These are phyloP conservation scores for Phytophthora fragariaefolia DNA, from an alignment of 352 stramenopile species.

Conservation along the genomic window DNA sequence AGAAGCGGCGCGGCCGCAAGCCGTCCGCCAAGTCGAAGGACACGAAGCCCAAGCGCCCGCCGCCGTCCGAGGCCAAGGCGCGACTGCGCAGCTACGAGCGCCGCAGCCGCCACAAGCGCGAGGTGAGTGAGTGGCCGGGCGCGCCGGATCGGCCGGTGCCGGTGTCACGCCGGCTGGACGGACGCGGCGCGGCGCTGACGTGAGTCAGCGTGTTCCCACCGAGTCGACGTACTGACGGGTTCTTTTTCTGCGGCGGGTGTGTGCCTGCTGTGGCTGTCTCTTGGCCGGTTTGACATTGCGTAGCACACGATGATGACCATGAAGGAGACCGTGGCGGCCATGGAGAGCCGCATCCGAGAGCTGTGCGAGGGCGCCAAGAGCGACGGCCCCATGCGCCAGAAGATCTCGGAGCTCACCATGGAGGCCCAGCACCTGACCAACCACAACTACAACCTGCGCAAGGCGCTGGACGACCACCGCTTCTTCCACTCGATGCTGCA, in stretches of 20 bases:
- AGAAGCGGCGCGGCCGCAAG: constrained; percentile 55
- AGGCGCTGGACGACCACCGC: constrained; percentile 54
- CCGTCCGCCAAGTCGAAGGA: constrained; percentile 42
- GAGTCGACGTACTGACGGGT: constrained; percentile 5
- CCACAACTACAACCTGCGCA: constrained; percentile 59
- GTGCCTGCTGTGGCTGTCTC: constrained; percentile 4
- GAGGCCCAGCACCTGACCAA: constrained; percentile 54
- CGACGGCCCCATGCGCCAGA: constrained; percentile 27
- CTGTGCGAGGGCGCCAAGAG: constrained; percentile 37
- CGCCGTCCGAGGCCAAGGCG: constrained; percentile 51
- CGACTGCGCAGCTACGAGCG: constrained; percentile 60
- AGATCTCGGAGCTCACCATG: constrained; percentile 46
- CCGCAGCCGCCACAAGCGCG: constrained; percentile 57
- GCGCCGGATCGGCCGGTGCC: background rate
- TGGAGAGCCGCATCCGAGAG: constrained; percentile 44
- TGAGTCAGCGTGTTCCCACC: constrained; percentile 17
- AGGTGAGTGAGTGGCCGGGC: constrained; percentile 30
- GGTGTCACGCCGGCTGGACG: constrained; percentile 1
- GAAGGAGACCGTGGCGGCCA: constrained; percentile 49
- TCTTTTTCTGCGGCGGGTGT: constrained; percentile 18
- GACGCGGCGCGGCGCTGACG: too few species aligned
- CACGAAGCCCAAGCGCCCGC: constrained; percentile 46
- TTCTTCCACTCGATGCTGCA: constrained; percentile 73
- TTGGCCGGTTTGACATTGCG: constrained; percentile 28
- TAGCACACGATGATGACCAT: constrained; percentile 63